Evolutionary conservation across 768 basidiomycete species (phyloP).

Genomic region (Pulveroboletus ravenelii): DNA sequence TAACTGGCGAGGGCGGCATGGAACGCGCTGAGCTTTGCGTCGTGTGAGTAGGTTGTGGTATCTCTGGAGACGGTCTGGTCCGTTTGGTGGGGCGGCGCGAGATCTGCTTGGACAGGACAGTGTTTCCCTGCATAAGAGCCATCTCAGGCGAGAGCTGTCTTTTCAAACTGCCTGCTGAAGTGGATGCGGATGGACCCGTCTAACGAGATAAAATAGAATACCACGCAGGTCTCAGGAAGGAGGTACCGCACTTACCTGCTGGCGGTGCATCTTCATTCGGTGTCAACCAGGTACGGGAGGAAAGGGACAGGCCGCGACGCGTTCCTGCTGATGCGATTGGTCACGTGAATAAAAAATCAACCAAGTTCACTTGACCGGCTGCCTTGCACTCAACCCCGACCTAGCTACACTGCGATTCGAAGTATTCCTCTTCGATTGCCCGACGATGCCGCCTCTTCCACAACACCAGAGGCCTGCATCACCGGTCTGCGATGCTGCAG

Average conservation of each 20-base stretch:
- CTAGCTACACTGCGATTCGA: no score
- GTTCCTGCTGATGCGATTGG: neutral
- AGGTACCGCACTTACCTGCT: conserved; percentile 10
- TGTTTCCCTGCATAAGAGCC: neutral
- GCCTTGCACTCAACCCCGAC: no score
- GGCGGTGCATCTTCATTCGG: conserved; percentile 9
- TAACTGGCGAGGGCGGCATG: conserved; percentile 7
- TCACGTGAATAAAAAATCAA: conserved; percentile 29
- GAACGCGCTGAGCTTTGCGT: conserved; percentile 3
- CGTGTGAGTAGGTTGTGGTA: conserved; percentile 6
- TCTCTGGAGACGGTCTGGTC: conserved; percentile 7
- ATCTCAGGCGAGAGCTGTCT: conserved; percentile 19
- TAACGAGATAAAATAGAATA: neutral
- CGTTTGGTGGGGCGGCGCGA: conserved; percentile 20
- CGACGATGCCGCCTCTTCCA: neutral
- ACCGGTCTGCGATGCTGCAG: neutral
- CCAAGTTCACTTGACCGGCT: neutral
- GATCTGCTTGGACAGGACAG: neutral
- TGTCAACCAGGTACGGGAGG: neutral
- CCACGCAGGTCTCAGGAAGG: neutral
- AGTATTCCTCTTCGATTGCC: no score
- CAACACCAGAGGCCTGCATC: neutral
- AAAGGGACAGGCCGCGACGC: neutral
- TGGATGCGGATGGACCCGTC: conserved; percentile 12
- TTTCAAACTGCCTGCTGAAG: conserved; percentile 20